Base-by-base conservation (phyloP, 2,329 filamentous ascomycete species). In the Camptophora hylomeconis region DNA sequence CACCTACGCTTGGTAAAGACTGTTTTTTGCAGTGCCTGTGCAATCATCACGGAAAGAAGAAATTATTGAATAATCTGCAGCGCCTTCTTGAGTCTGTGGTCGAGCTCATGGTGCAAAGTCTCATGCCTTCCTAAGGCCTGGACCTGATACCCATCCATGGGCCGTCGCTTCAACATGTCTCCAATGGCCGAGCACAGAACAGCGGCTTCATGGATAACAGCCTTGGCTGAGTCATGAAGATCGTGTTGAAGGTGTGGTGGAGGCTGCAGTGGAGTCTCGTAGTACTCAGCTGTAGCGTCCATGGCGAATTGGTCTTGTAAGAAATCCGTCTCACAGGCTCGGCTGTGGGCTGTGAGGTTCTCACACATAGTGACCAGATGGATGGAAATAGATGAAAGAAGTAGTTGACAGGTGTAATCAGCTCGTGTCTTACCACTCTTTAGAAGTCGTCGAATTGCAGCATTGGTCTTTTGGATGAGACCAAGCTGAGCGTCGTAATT, bases 401-500 rank as follows among this genome's bases (percentile, higher is more conserved):
- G 21, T 28, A 45, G 24, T 10, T 45, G 40, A 21, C 41, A 45
- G 2, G 32, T 28, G 24, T 45, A 45, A 18, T 42, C 33, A n/a
- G 31, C 27, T 8, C 40, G 40, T 12, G 42, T 31, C 10, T 31
- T 36, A 15, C 37, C 28, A 20, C 29, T 28, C 16, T 32, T 26
- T 15, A 45, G 18, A 17, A 45, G 28, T 11, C 40, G 30, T 13
- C 33, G 32, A 13, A 45, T 32, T 7, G 35, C 37, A 3, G 41
- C 36, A 20, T 45, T 45, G 13, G 31, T 28, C 25, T 38, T 41
- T 28, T 34, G 38, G 19, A 45, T 20, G 5, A 41, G 33, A 6
- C 38, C 36, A 10, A 45, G 20, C 21, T 41, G 35, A 13, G 25
- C 18, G 22, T 38, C 34, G 12, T 32, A 36, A 7, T 28, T 24